Base-by-base conservation (phyloP, 306 rosid genomes). In the Glycine soja region DNA sequence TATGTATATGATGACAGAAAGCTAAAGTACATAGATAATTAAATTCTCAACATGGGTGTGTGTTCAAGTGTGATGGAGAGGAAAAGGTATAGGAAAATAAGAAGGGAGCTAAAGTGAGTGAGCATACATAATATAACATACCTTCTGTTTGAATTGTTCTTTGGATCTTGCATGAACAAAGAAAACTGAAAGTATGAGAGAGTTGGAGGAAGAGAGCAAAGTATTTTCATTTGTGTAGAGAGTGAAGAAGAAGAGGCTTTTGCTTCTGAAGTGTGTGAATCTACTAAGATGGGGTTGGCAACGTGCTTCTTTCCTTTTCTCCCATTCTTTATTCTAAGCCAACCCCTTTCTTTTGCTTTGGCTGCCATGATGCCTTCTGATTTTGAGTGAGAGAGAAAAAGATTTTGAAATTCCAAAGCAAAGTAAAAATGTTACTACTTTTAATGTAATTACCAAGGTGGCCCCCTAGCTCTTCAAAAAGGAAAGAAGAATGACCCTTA, bases 131-230 rank as follows among this genome's bases (percentile, higher is more conserved):
- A 8, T 2, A 52, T 11, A 62, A 36, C 85, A 80, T 85, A 93
- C 98, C 97, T 94, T 86, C 93, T 62, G 90, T 85, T 85, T 16
- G 96, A 89, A 87, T 83, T 72, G 77, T 86, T 84, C 82, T 84
- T 92, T 73, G 96, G 92, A 80, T 94, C 93, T 88, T 90, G 98
- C 97, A 94, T 94, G 94, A 94, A 92, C 94, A 88, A 74, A 82
- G 90, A 85, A 3, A 75, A 76, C 11, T 82, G 83, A 70, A 85
- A 87, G 66, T 77, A 82, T 7, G 89, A 82, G 66, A 78, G 82
- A 64, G 90, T 50, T 65, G 89, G 86, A 85, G 89, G 86, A 82
- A 85, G 91, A 65, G 81, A 79, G 83, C 86, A 84, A 86, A 71
- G 75, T 24, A 86, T 84, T 90, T 88, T 92, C 97, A 94, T 92